Evolutionary conservation across 208 protist genomes (phyloP), one percentile per base, ranked within the genome.

Genomic region (Borovskyia barvae): DNA sequence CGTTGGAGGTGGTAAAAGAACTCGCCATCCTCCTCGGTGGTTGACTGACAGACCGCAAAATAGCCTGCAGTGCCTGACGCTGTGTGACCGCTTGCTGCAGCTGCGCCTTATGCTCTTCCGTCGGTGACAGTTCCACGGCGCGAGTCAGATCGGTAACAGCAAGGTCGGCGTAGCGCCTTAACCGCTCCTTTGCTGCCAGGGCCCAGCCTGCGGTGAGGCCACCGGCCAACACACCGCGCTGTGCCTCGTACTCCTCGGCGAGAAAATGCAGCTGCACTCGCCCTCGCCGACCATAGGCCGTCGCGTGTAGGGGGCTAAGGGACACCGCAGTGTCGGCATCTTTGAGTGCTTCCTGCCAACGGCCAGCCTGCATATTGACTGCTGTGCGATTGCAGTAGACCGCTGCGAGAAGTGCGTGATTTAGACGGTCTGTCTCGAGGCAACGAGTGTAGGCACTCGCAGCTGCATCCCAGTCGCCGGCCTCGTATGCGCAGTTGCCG

Each of bases 381-480:
- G 90, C 84, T 15, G 85, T 77, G 14, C 90, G 84, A 49, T 93
- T 93, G 62, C 84, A 89, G 62, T 92, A 80, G 3, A 81, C 83
- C 25, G 78, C 60, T 19, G 80, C 72, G 22, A 89, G 58, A 15
- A 95, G 73, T 14, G 76, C 82, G 19, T 58, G 46, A 60, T 93
- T 93, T 17, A 57, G 54, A 39, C 77, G 70, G 67, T 90, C 80
- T 30, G 83, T 40, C 29, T 77, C 55, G 33, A 92, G 75, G 55
- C 77, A 85, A 20, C 67, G 73, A 14, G 83, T 86, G 66, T 93
- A 92, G 33, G 79, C 84, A 15, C 46, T 45, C 14, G 79, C 62
- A 0, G 84, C 81, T 36, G 68, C 75, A 12, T 57, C 29, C 86
- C 83, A 95, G 29, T 87, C 46, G 12, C 73, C 71, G 9, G 35